Evolutionary conservation across 352 stramenopile species (phyloP).

Genomic region (Pythium biforme): DNA sequence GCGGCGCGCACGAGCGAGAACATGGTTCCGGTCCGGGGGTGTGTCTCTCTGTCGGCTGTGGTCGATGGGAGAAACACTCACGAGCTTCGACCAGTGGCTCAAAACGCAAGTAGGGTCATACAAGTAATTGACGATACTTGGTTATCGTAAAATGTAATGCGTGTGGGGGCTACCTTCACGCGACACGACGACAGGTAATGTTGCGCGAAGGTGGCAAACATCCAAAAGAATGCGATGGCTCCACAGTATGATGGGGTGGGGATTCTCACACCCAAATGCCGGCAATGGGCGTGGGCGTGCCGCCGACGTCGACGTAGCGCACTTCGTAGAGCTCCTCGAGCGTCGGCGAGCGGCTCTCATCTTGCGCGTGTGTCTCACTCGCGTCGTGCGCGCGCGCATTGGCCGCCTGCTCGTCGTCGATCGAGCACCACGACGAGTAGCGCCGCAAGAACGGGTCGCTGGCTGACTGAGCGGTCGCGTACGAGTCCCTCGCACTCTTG

Average conservation of each 20-base stretch:
- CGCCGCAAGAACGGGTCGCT: slow-evolving; percentile 15
- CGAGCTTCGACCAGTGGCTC: slow-evolving; percentile 7
- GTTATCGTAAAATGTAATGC: no score
- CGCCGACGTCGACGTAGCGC: slow-evolving; percentile 7
- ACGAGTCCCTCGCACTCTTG: slow-evolving; percentile 1
- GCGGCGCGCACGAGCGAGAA: slow-evolving; percentile 17
- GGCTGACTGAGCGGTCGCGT: neutral
- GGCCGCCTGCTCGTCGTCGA: slow-evolving; percentile 19
- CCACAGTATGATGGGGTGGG: no score
- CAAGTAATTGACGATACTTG: neutral
- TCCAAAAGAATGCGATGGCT: neutral
- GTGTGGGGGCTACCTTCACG: no score
- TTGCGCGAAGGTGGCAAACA: neutral
- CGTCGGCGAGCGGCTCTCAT: slow-evolving; percentile 1
- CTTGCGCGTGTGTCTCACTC: neutral
- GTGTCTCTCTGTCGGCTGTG: neutral
- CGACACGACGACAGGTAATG: neutral
- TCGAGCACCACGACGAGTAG: slow-evolving; percentile 23
- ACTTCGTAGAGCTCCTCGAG: slow-evolving; percentile 16
- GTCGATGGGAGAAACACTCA: neutral
- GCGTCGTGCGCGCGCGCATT: neutral
- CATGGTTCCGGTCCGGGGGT: neutral
- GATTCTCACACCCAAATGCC: slow-evolving; percentile 15
- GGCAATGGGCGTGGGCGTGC: neutral
- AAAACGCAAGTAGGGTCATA: slow-evolving; percentile 5